Base-by-base conservation (phyloP, 2,329 filamentous ascomycete species). In the Xylaria sp. region DNA sequence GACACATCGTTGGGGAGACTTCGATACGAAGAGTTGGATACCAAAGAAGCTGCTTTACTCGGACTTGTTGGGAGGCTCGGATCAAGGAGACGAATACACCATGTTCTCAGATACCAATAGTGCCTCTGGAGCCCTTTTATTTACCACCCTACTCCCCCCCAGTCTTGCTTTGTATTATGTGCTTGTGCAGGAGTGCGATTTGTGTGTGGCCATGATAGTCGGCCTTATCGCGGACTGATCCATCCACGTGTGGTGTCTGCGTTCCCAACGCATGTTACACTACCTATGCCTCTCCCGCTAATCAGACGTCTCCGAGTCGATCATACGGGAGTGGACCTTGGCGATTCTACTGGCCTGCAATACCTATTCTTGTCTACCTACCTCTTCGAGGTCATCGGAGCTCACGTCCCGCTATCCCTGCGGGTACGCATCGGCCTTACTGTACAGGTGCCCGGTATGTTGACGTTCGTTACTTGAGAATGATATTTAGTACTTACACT, bases 181-280 rank as follows among this genome's bases (percentile, higher is more conserved):
- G 11, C 13, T 30, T 30, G 16, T 19, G 13, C 46, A n/a, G 8
- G 42, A 46, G 42, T 16, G 42, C 42, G 42, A 16, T 11, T 46
- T 46, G 42, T 46, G n/a, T n/a, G 13, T 48, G 11, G 19, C 13
- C 18, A 46, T 30, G 55, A 61, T 49, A 60, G 59, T 65, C 60
- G 63, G 63, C 48, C 58, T 58, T 63, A 58, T 56, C 52, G 48
- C 51, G 59, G 57, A 30, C 54, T 53, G 35, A 54, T 39, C 18
- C 16, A 13, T 46, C 54, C 47, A 51, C 13, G 23, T 16, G 23
- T 47, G 37, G 42, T 52, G 42, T 35, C 47, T 42, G 23, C 23
- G 11, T 42, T 9, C 37, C 37, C 37, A 10, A 42, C 37, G 37
- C 37, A 9, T 13, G 37, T 42, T 42, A 13, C 37, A 42, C 37